Percentiles rank a stretch among this genome's conserved stretches.
phyloP scores from a whole-genome alignment of 2,329 filamentous ascomycete genomes.

The Keithomyces neogunnii region DNA sequence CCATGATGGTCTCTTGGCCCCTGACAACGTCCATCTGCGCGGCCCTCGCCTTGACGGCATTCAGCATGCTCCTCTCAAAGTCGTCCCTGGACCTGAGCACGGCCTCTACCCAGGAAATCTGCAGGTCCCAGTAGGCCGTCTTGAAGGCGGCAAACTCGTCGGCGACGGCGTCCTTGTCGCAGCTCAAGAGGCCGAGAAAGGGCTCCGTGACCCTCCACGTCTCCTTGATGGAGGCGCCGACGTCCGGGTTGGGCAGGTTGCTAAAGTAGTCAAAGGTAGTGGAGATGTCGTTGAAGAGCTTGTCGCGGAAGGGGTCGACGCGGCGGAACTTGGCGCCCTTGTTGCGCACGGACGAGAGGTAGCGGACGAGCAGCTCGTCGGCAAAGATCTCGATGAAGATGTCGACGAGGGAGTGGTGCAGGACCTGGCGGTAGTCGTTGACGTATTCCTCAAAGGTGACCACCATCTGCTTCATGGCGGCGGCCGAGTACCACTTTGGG shows the following conservation, averaged over 20 bases:
- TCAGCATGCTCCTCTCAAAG: constrained; percentile 86
- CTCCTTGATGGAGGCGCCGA: constrained; percentile 68
- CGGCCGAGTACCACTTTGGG: constrained; percentile 75
- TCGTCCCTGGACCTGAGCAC: constrained; percentile 82
- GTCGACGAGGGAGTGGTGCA: constrained; percentile 81
- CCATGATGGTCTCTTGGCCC: constrained; percentile 88
- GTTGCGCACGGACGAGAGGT: constrained; percentile 80
- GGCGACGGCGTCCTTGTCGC: constrained; percentile 64
- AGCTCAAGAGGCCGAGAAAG: constrained; percentile 71
- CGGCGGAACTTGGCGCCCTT: constrained; percentile 82
- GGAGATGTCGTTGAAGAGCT: constrained; percentile 87
- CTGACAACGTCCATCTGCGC: constrained; percentile 75
- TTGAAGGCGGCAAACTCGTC: constrained; percentile 81
- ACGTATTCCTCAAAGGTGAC: constrained; percentile 95
- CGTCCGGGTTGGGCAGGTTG: constrained; percentile 59
- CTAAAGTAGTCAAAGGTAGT: constrained; percentile 87
- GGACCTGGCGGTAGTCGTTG: constrained; percentile 71
- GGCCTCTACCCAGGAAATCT: constrained; percentile 91
- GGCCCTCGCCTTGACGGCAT: constrained; percentile 78
- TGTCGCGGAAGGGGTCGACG: constrained; percentile 79
- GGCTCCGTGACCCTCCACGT: constrained; percentile 88
- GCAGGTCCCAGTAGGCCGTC: constrained; percentile 81
- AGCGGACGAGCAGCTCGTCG: constrained; percentile 81
- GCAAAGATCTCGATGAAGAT: constrained; percentile 90
- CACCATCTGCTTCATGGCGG: constrained; percentile 86